These are phyloP conservation scores for Arbutus unedo DNA, from an alignment of 148 eudicot species.

Conservation along the genomic window DNA sequence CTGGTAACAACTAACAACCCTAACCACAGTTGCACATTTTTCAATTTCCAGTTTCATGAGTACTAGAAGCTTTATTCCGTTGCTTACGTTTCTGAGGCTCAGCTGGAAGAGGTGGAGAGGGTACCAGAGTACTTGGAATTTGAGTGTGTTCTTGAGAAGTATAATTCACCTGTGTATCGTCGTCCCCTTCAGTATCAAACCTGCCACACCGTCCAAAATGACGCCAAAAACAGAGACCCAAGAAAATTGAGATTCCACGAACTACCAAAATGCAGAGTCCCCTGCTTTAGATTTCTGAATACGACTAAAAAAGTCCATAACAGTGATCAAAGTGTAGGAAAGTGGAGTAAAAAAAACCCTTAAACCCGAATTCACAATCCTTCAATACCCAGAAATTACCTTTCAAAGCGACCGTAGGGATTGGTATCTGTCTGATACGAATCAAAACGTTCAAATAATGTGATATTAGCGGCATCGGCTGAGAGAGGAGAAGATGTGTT, in stretches of 20 bases:
- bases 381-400: slow-evolving; percentile 35
- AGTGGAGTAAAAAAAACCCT: not conserved
- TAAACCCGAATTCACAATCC: not conserved
- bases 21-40: not conserved
- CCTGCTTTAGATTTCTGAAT: not conserved
- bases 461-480: slow-evolving; percentile 78
- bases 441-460: slow-evolving; percentile 61
- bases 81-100: slow-evolving; percentile 50
- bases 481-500: slow-evolving; percentile 24
- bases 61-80: not conserved
- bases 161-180: slow-evolving; percentile 51
- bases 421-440: slow-evolving; percentile 47
- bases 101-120: slow-evolving; percentile 62
- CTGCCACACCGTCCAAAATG: slow-evolving; percentile 32
- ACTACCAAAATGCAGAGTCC: not conserved
- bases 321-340: not conserved
- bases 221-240: not conserved
- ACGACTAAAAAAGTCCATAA: not conserved
- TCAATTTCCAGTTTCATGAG: slow-evolving; percentile 4
- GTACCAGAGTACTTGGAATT: slow-evolving; percentile 41
- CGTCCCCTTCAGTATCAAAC: slow-evolving; percentile 85
- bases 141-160: slow-evolving; percentile 42
- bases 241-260: not conserved
- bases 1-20: not conserved
- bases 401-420: slow-evolving; percentile 60